These are phyloP conservation scores for Copromyces sp. DNA, from an alignment of 495 filamentous ascomycete species.

Conservation along the genomic window DNA sequence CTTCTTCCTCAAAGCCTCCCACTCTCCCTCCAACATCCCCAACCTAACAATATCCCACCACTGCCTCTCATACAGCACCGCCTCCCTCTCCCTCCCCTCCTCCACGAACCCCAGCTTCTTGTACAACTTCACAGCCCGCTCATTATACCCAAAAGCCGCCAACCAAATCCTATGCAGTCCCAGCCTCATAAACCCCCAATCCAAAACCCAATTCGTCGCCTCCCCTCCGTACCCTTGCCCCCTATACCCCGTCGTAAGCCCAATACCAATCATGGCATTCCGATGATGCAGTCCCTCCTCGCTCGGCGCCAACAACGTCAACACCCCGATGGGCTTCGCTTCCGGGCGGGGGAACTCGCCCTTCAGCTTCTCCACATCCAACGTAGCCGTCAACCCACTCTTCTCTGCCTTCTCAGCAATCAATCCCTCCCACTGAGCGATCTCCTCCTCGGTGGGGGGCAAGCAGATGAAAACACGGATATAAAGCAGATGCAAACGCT, in stretches of 20 bases:
- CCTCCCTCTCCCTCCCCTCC: slow-evolving; percentile 39
- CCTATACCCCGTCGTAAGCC: slow-evolving; percentile 26
- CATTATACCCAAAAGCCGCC: slow-evolving; percentile 32
- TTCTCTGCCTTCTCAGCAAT: neutral
- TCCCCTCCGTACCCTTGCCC: slow-evolving; percentile 45
- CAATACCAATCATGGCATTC: slow-evolving; percentile 31
- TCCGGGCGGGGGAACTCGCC: neutral
- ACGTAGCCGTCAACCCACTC: neutral
- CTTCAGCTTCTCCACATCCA: neutral
- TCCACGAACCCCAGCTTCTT: slow-evolving; percentile 37
- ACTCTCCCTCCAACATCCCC: slow-evolving; percentile 40
- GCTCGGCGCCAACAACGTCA: slow-evolving; percentile 20
- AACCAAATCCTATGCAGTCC: slow-evolving; percentile 40
- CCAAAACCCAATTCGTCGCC: slow-evolving; percentile 40
- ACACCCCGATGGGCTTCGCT: slow-evolving; percentile 11
- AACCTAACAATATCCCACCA: slow-evolving; percentile 36
- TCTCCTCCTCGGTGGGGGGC: slow-evolving; percentile 1
- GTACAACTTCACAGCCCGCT: slow-evolving; percentile 34
- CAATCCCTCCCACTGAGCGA: neutral
- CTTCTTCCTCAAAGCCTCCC: slow-evolving; percentile 17
- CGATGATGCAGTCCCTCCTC: slow-evolving; percentile 29
- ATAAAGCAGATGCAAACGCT: slow-evolving; percentile 20
- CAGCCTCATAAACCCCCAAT: slow-evolving; percentile 36
- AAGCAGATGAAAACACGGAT: slow-evolving; percentile 34
- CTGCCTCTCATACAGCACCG: slow-evolving; percentile 28